Base-by-base conservation (phyloP, 1,284 basidiomycete species). In the Moniliophthora roreri region DNA sequence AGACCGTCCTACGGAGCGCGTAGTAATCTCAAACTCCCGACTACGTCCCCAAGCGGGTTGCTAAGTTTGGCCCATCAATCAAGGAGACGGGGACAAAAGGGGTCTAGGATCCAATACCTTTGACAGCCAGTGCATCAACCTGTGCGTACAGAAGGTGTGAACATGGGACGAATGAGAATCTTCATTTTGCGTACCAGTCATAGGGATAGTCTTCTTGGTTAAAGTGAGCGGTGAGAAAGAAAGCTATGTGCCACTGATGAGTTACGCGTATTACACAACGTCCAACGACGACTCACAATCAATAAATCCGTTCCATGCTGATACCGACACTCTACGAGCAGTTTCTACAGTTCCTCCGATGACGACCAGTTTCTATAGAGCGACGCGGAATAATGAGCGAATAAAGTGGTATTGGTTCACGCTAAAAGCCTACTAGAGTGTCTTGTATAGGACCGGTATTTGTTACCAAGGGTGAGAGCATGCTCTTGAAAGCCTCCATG, bases 181-280 rank as follows among this genome's bases (percentile, higher is more conserved):
- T 16, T 45, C 36, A 24, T 32, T 23, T 69, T 75, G 58, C 44
- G 24, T 65, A 89, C 87, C 88, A 91, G 64, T 91, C 88, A 63
- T 90, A 90, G 2, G 88, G 88, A 60, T 90, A 91, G 62, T 92
- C 90, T 60, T 91, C 89, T 62, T 91, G 85, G 61, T 82, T 89
- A 62, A 92, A 92, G 62, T 91, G 89, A 0, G 90, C 89, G 13
- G 90, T 92, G 53, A 92, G 76, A 76, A 91, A 92, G 76, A 92
- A 92, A 0, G 89, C 89, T 91, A 64, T 46, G 24, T 13, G 4
- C 9, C 44, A 46, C 13, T 16, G 9, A 32, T 46, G 54, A 48
- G 46, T 44, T n/a, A n/a, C 44, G 41, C 36, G 37, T 15, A 21
- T 16, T 8, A 18, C 23, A 34, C 20, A 21, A 32, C 11, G 21